These are phyloP conservation scores for Thozetella sp. DNA, from an alignment of 495 filamentous ascomycete genomes.

Conservation along the genomic window DNA sequence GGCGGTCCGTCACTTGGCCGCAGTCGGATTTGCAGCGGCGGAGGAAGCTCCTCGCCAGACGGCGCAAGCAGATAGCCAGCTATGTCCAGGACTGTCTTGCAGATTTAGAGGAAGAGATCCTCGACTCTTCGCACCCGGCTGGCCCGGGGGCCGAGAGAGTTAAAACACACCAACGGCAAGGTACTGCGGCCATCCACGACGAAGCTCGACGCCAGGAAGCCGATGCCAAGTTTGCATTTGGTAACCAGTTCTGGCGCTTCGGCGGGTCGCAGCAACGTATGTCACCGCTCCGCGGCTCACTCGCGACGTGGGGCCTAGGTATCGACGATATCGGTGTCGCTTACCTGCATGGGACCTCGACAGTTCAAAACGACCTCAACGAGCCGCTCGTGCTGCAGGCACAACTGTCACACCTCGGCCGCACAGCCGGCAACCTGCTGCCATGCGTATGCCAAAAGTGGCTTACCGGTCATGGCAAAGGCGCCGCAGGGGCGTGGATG, in stretches of 20 bases:
- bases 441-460: constrained; percentile 99
- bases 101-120: no score
- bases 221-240: no score
- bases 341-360: constrained; percentile 98
- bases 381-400: constrained; percentile 97
- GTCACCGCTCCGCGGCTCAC: constrained; percentile 88
- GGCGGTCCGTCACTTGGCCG: constrained; percentile 94
- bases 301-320: constrained; percentile 96
- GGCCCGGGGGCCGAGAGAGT: no score
- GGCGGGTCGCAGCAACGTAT: constrained; percentile 88
- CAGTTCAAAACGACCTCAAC: constrained; percentile 99
- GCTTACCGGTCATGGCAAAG: constrained; percentile 97
- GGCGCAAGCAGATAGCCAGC: no score
- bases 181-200: no score
- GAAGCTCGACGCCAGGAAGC: no score
- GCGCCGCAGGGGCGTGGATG: constrained; percentile 99
- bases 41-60: constrained; percentile 84
- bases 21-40: constrained; percentile 91
- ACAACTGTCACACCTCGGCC: constrained; percentile 92
- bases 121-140: no score
- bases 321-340: constrained; percentile 94
- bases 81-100: no score
- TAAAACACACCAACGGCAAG: no score
- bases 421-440: constrained; percentile 92
- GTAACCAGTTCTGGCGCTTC: constrained; percentile 99